Base-by-base conservation (phyloP, 2,329 filamentous ascomycete species). In the Paradendryphiella salina region DNA sequence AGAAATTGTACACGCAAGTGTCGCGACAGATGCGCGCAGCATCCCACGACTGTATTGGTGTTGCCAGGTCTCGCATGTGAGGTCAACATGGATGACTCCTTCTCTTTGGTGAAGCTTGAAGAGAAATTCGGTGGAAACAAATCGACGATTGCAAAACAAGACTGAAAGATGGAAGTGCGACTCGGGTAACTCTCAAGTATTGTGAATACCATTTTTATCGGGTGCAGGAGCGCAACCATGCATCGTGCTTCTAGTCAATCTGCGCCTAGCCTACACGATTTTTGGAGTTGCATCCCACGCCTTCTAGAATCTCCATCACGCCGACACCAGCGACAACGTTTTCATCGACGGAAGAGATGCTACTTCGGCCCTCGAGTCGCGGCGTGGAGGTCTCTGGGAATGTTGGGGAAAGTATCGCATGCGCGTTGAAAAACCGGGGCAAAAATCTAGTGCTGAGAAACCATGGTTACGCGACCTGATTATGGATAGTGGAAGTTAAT, bases 241-340 rank as follows among this genome's bases (percentile, higher is more conserved):
- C 35, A 11, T 52, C 40, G n/a, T 41, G 36, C 28, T 34, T 38
- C 34, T 35, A 11, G 40, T 43, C 44, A 32, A 48, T 33, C 23
- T 36, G 33, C 20, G 28, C 31, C 33, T 45, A 49, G 37, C 15
- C 21, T 18, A 35, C 17, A 28, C 17, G 23, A 26, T 45, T 11
- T 11, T n/a, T 36, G 40, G 29, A 39, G 33, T 39, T 52, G 52
- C 52, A 48, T 44, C 32, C 26, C 38, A 38, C 21, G 17, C 11
- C 18, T 26, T 28, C 14, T 31, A 37, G 10, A 17, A n/a, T 23
- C 13, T 28, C 11, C 4, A 26, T 48, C 11, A 20, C 46, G 14
- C 7, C 29, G 21, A 29, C 29, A 17, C 36, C 17, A 28, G 26
- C 36, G 9, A 28, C 23, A 21, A 17, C 26, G 14, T 15, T 17